Evolutionary conservation across 257 asterid species (phyloP), one percentile per base, ranked within the genome.

Genomic region (Osmanthus fragrans): DNA sequence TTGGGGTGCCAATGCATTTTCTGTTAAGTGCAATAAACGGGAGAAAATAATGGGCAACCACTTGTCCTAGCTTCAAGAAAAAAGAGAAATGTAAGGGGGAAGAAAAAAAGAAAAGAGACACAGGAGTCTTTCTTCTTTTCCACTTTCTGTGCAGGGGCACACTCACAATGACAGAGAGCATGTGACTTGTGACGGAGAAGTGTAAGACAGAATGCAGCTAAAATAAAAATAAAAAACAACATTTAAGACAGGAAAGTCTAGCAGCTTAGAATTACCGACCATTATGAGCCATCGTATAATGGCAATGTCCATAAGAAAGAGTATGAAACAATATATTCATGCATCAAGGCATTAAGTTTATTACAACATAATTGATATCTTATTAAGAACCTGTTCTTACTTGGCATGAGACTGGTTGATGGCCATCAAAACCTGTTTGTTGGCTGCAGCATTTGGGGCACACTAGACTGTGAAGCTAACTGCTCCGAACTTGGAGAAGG

Each of bases 401-500:
- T 70, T 54, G 25, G 79, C 75, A 73, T 39, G 42, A 64, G 45
- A 58, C 54, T 4, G 63, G 75, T 40, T 16, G 27, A 65, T 80
- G 84, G 87, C 87, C 80, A 80, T 89, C 88, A 92, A 85, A 88
- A 90, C 83, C 92, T 85, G 77, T 84, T 88, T 9, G 85, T 83
- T 71, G 88, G 97, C 85, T 89, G 96, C 86, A 89, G 82, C 89
- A 87, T 89, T 75, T 87, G 94, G 70, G 97, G 90, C 70, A 84
- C 84, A 68, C 84, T 83, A 76, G 96, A 73, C 77, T 90, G 95
- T 71, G 91, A 85, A 76, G 78, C 89, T 85, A 92, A 86, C 82
- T 90, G 96, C 79, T 90, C 99, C 16, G 98, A 88, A 85, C 92
- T 91, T 74, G 96, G 88, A 68, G 91, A 89, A 73, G 97, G 84